A percentile compares a stretch with the other conserved stretches of the same genome.
Conservation (phyloP, 176 grass and related monocot genomes). For the Calamus simplicifolius region DNA sequence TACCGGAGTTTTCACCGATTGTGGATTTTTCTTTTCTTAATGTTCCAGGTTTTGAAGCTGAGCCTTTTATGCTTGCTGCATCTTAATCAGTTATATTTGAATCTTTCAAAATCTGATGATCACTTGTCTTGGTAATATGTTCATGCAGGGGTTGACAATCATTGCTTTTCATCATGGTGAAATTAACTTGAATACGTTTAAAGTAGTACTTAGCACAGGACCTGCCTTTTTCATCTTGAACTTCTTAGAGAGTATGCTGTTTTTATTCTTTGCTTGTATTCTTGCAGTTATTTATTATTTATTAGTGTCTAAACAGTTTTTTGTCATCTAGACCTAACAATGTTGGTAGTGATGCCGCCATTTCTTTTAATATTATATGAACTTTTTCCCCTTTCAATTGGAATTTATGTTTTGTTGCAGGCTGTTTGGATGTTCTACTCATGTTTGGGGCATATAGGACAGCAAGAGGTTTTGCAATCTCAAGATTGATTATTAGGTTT, state of each 20-base stretch:
- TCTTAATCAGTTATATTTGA: no score
- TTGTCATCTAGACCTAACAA: no score
- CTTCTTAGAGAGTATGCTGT: constrained; percentile 71
- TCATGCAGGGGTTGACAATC: constrained; percentile 67
- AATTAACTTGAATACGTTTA: constrained; percentile 66
- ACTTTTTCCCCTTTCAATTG: no score
- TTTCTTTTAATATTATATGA: constrained; percentile 14
- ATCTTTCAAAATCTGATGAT: no score
- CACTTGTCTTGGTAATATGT: no score
- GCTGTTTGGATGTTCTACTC: constrained; percentile 86
- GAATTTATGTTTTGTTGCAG: constrained; percentile 33
- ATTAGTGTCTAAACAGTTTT: neutral
- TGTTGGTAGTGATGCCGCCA: neutral
- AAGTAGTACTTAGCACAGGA: constrained; percentile 85
- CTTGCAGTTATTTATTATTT: constrained; percentile 11
- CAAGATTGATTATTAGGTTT: constrained; percentile 71
- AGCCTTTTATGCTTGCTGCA: no score
- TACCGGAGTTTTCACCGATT: constrained; percentile 95
- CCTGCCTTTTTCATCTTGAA: constrained; percentile 82
- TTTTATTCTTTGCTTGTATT: constrained; percentile 17
- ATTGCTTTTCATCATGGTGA: constrained; percentile 67
- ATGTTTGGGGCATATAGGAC: constrained; percentile 91
- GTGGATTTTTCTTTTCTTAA: constrained; percentile 97
- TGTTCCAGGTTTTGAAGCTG: constrained; percentile 62
- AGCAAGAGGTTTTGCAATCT: constrained; percentile 87